phyloP scores from a whole-genome alignment of 768 basidiomycete species.

The Boletales sp. region DNA sequence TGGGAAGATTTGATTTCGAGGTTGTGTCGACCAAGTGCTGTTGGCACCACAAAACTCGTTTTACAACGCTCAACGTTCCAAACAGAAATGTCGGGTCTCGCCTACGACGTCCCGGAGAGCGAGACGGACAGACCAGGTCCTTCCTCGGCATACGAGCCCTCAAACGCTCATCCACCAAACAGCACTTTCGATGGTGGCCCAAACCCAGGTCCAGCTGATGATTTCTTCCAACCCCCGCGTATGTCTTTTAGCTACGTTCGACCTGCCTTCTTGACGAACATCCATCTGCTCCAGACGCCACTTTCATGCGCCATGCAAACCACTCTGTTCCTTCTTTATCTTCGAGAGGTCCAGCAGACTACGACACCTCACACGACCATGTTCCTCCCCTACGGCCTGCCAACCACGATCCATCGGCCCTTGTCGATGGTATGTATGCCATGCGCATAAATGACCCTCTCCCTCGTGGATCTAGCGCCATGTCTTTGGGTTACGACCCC shows the following conservation, averaged over 20 bases:
- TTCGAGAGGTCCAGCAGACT: conserved; percentile 34
- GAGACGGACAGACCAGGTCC: conserved; percentile 6
- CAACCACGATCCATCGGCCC: conserved; percentile 39
- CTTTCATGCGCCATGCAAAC: conserved; percentile 44
- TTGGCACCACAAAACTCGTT: too few relatives aligned
- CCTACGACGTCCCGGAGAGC: conserved; percentile 26
- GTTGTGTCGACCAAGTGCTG: too few relatives aligned
- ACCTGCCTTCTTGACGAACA: conserved; percentile 6
- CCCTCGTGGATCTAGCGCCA: conserved; percentile 28
- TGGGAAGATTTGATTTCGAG: too few relatives aligned
- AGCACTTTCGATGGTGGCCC: conserved; percentile 1
- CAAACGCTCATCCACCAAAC: conserved; percentile 7
- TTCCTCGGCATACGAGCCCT: conserved; percentile 1
- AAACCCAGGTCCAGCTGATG: conserved; percentile 3
- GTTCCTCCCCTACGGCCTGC: conserved; percentile 34
- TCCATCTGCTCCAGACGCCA: conserved; percentile 11
- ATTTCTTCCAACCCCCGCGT: conserved; percentile 22
- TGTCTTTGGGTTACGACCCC: conserved; percentile 38
- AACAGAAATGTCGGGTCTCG: conserved; percentile 26
- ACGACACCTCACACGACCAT: conserved; percentile 24
- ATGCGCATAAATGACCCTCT: conserved; percentile 48
- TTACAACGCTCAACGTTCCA: too few relatives aligned
- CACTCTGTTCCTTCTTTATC: conserved; percentile 46
- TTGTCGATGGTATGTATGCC: conserved; percentile 50
- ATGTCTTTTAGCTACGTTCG: conserved; percentile 7